Evolutionary conservation across 805 yeast species (phyloP).

Genomic region (Pichia nakasei): DNA sequence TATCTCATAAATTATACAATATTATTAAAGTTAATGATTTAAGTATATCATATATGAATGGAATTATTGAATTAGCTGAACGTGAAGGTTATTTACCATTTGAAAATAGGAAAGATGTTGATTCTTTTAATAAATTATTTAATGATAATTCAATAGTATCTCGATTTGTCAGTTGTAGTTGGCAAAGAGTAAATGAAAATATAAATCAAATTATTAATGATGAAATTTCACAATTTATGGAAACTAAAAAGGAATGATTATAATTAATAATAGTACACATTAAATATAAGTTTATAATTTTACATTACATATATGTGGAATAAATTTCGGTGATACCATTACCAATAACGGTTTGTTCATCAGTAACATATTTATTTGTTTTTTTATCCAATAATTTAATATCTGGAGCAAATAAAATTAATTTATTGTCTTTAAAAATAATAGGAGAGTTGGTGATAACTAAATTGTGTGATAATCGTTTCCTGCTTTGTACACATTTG

Average conservation of each 20-base stretch:
- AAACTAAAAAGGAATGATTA: neutral
- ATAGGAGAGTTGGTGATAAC: constrained; percentile 3
- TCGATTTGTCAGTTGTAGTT: constrained; percentile 4
- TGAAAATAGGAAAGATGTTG: constrained; percentile 9
- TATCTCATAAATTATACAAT: constrained; percentile 52
- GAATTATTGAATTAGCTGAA: constrained; percentile 24
- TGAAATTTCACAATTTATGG: neutral
- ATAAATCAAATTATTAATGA: neutral
- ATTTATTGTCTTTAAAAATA: constrained; percentile 5
- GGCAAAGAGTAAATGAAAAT: neutral
- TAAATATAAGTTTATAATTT: neutral
- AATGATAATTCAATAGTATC: constrained; percentile 2
- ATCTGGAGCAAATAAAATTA: constrained; percentile 8
- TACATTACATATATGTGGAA: constrained; percentile 2
- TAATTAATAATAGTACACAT: neutral
- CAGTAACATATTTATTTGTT: neutral
- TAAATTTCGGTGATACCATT: constrained; percentile 10
- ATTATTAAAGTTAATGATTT: constrained; percentile 10
- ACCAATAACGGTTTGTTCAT: constrained; percentile 6
- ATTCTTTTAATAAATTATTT: neutral
- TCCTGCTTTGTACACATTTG: neutral
- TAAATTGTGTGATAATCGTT: neutral
- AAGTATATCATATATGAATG: constrained; percentile 19
- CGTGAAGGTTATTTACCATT: constrained; percentile 15
- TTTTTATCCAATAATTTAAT: constrained; percentile 6